phyloP scores from a whole-genome alignment of 75 land plant species.

The Cryptomeria japonica region DNA sequence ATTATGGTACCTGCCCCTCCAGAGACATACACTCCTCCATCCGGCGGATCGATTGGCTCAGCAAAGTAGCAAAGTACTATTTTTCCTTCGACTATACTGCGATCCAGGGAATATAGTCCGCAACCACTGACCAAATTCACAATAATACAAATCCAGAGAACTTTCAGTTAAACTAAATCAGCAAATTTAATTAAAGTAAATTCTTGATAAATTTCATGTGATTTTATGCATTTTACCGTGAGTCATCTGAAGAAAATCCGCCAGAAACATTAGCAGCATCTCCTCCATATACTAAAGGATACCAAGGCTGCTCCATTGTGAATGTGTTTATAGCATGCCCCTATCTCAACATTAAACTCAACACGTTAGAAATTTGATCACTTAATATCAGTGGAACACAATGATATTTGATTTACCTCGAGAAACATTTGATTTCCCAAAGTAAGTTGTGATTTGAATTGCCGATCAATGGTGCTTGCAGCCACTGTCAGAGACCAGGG shows the following conservation, averaged over 20 bases:
- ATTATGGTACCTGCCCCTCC: too few relatives aligned
- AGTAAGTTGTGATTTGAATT: too few relatives aligned
- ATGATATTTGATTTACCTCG: constrained; percentile 7
- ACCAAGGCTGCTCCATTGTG: not conserved
- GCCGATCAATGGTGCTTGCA: too few relatives aligned
- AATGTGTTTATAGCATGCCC: constrained; percentile 17
- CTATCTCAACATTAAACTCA: not conserved
- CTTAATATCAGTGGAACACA: not conserved
- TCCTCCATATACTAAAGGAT: constrained; percentile 15
- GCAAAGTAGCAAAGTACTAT: too few relatives aligned
- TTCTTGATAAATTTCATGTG: too few relatives aligned
- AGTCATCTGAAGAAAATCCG: not conserved
- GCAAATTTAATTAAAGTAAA: too few relatives aligned
- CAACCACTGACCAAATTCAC: not conserved
- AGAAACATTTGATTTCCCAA: too few relatives aligned
- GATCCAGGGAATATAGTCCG: too few relatives aligned
- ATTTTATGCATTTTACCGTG: not conserved
- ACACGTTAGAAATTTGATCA: not conserved
- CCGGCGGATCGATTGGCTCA: too few relatives aligned
- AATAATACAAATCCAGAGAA: too few relatives aligned
- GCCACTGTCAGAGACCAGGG: constrained; percentile 39
- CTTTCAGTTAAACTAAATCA: constrained; percentile 1
- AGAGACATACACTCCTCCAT: too few relatives aligned
- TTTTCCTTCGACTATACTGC: too few relatives aligned
- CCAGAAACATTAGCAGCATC: not conserved